A percentile compares a stretch with the other conserved stretches of the same genome.
These are phyloP conservation scores for Boletellus sp. DNA, from an alignment of 1,284 basidiomycete species.

Conservation along the genomic window DNA sequence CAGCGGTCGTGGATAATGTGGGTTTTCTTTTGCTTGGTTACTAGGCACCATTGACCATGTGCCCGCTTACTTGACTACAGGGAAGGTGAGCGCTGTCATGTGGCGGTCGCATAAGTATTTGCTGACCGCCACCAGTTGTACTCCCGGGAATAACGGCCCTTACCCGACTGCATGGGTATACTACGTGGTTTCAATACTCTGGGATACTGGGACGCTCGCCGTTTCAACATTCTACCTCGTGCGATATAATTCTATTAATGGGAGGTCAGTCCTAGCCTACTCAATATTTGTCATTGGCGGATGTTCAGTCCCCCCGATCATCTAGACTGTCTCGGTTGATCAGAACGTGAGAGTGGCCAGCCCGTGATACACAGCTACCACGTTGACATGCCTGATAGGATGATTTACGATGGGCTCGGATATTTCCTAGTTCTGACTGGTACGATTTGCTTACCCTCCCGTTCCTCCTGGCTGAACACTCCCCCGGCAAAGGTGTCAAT, in stretches of 20 bases:
- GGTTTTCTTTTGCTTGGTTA: slow-evolving; percentile 7
- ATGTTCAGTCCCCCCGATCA: not conserved
- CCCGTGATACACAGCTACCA: not conserved
- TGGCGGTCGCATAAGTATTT: not conserved
- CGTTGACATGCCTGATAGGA: slow-evolving; percentile 17
- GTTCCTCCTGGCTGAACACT: slow-evolving; percentile 5
- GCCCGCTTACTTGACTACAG: slow-evolving; percentile 11
- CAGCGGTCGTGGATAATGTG: slow-evolving; percentile 22
- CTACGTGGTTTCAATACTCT: slow-evolving; percentile 40
- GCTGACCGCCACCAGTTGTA: slow-evolving; percentile 29
- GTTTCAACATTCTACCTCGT: slow-evolving; percentile 37
- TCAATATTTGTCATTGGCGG: not conserved
- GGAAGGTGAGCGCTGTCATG: slow-evolving; percentile 23
- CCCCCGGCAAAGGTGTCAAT: slow-evolving; percentile 19
- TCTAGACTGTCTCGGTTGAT: slow-evolving; percentile 28
- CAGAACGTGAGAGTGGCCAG: slow-evolving; percentile 23
- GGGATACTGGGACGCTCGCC: slow-evolving; percentile 35
- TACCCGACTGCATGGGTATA: slow-evolving; percentile 38
- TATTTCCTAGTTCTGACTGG: slow-evolving; percentile 34
- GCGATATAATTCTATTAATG: slow-evolving; percentile 25
- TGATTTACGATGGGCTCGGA: slow-evolving; percentile 35
- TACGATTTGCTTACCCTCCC: slow-evolving; percentile 4
- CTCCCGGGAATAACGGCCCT: slow-evolving; percentile 29
- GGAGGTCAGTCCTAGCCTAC: slow-evolving; percentile 28
- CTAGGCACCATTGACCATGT: slow-evolving; percentile 6